Evolutionary conservation across 2,329 filamentous ascomycete genomes (phyloP).

Genomic region (Xylariaceae sp.): DNA sequence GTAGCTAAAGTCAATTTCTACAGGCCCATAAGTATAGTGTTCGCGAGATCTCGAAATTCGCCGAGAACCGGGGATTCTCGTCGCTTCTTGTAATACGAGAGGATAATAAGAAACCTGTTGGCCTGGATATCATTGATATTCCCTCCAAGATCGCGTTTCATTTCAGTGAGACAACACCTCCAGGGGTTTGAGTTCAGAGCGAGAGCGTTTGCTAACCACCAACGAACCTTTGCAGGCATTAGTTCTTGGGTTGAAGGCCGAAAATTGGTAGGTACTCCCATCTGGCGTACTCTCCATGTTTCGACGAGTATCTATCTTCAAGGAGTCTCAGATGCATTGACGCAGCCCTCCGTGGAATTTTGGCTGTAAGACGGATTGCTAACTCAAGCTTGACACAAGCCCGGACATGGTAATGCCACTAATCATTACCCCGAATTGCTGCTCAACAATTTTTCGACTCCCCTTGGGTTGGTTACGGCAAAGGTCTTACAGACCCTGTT

Average conservation of each 20-base stretch:
- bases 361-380: not conserved
- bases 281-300: not conserved
- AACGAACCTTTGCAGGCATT: constrained; percentile 35
- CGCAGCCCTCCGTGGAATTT: not conserved
- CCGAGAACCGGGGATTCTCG: constrained; percentile 76
- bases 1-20: constrained; percentile 4
- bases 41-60: constrained; percentile 83
- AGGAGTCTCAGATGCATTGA: not conserved
- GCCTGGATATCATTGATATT: constrained; percentile 78
- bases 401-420: constrained; percentile 83
- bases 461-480: constrained; percentile 81
- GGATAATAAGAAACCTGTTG: constrained; percentile 78
- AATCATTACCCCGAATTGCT: constrained; percentile 83
- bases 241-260: constrained; percentile 73
- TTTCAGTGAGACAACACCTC: constrained; percentile 50
- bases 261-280: constrained; percentile 49
- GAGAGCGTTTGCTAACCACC: constrained; percentile 3
- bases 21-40: constrained; percentile 79
- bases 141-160: constrained; percentile 87
- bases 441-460: constrained; percentile 92
- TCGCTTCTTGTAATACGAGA: constrained; percentile 82
- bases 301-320: too few species aligned
- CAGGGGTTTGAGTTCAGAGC: not conserved
- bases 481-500: constrained; percentile 77
- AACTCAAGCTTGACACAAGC: constrained; percentile 32